phyloP scores from a whole-genome alignment of 768 basidiomycete genomes.

The Leucosporidium yakuticum region DNA sequence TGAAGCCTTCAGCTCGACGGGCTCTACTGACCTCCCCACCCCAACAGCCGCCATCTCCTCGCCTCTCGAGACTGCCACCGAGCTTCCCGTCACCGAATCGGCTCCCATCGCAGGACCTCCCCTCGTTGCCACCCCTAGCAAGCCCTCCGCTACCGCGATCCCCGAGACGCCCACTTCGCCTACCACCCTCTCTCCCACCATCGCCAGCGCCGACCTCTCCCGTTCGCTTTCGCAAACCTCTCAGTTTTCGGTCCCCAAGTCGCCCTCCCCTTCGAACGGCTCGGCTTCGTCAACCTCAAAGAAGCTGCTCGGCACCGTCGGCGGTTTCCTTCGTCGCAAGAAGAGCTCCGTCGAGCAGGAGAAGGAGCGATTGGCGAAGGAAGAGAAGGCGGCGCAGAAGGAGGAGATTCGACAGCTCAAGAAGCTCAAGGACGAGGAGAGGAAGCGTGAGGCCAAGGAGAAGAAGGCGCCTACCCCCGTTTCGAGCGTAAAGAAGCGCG shows the following conservation, averaged over 20 bases:
- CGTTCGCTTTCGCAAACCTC: background rate
- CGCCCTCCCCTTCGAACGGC: slow-evolving; percentile 4
- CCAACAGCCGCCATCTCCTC: background rate
- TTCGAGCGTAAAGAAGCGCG: slow-evolving; percentile 27
- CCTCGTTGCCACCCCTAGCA: background rate
- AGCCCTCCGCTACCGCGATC: background rate
- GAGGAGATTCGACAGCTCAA: slow-evolving; percentile 7
- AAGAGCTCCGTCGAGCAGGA: background rate
- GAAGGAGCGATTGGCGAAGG: background rate
- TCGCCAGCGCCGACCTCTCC: background rate
- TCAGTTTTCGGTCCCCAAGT: background rate
- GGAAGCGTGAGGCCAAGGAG: slow-evolving; percentile 1
- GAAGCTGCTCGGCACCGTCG: slow-evolving; percentile 14
- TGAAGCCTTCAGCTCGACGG: no score
- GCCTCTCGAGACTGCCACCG: background rate
- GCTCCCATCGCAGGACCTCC: background rate
- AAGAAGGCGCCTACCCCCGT: slow-evolving; percentile 15
- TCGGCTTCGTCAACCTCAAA: background rate
- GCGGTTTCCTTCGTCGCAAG: slow-evolving; percentile 13
- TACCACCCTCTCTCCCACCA: background rate
- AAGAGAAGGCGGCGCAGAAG: slow-evolving; percentile 6
- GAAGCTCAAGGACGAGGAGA: slow-evolving; percentile 12
- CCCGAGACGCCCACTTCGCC: background rate
- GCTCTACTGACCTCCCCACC: background rate
- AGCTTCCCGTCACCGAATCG: background rate